phyloP scores from a whole-genome alignment of 2,329 filamentous ascomycete genomes.

The Xylariaceae sp. region DNA sequence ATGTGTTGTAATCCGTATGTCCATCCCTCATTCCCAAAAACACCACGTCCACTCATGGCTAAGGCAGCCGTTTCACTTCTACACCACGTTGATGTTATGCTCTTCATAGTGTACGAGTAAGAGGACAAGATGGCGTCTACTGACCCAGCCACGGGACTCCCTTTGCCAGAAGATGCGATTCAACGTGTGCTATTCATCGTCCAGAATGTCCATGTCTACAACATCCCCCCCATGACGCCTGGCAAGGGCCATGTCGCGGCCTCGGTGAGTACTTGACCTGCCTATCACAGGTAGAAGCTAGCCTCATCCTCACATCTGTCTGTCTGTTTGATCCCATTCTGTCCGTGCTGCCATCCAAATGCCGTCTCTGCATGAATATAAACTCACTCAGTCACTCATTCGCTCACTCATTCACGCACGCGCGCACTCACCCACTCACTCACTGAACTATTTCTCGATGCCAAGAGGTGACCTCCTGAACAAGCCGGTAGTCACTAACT shows the following conservation, averaged over 20 bases:
- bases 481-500: conserved; percentile 9
- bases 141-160: conserved; percentile 65
- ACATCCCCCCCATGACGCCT: conserved; percentile 72
- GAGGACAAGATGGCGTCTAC: conserved; percentile 50
- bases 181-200: conserved; percentile 79
- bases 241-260: conserved; percentile 75
- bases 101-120: neutral
- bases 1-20: neutral
- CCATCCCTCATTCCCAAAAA: neutral
- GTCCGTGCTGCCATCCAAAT: neutral
- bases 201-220: conserved; percentile 74
- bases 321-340: neutral
- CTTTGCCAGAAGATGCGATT: conserved; percentile 70
- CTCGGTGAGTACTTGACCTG: conserved; percentile 28
- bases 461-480: neutral
- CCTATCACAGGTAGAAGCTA: neutral
- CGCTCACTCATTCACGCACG: too few relatives aligned
- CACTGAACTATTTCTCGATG: neutral
- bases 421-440: too few relatives aligned
- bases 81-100: neutral
- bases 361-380: neutral
- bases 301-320: neutral
- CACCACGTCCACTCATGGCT: neutral
- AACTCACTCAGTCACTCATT: neutral
- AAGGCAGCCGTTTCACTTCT: neutral